Evolutionary conservation across 2,329 filamentous ascomycete species (phyloP).

Genomic region (Coleophoma eucalyptorum): DNA sequence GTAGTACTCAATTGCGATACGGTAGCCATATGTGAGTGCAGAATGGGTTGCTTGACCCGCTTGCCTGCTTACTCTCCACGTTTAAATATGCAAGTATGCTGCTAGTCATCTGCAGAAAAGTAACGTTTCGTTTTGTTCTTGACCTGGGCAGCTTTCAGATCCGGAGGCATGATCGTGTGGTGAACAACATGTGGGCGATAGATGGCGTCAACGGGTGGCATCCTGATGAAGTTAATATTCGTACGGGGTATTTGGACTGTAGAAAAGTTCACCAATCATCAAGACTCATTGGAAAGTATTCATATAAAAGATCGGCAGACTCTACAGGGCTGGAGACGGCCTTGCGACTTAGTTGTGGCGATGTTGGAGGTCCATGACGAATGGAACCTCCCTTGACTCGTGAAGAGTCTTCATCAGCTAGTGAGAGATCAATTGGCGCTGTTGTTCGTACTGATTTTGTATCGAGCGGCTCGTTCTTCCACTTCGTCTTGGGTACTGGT

Average conservation of each 20-base stretch:
- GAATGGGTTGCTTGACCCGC: too few species aligned
- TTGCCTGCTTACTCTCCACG: too few species aligned
- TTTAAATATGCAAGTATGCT: too few species aligned
- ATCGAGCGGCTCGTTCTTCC: conserved; percentile 21
- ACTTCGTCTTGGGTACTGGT: conserved; percentile 24
- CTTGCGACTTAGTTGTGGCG: conserved; percentile 20
- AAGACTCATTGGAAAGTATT: conserved; percentile 88
- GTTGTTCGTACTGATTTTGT: conserved; percentile 7
- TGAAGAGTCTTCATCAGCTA: conserved; percentile 19
- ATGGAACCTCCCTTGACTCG: conserved; percentile 2
- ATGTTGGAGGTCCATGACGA: conserved; percentile 28
- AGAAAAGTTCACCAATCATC: conserved; percentile 68
- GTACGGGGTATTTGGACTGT: too few species aligned
- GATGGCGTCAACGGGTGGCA: conserved; percentile 84
- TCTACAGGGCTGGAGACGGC: conserved; percentile 61
- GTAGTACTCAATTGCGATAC: too few species aligned
- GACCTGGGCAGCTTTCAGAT: conserved; percentile 45
- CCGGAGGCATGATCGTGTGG: conserved; percentile 69
- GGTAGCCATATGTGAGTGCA: too few species aligned
- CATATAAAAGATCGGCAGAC: conserved; percentile 80
- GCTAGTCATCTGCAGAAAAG: background rate
- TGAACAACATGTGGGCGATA: conserved; percentile 93
- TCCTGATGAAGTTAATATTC: conserved; percentile 33
- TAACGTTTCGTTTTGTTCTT: background rate
- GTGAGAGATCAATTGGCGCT: conserved; percentile 24